These are phyloP conservation scores for Auriscalpium orientale DNA, from an alignment of 768 basidiomycete genomes.

Conservation along the genomic window DNA sequence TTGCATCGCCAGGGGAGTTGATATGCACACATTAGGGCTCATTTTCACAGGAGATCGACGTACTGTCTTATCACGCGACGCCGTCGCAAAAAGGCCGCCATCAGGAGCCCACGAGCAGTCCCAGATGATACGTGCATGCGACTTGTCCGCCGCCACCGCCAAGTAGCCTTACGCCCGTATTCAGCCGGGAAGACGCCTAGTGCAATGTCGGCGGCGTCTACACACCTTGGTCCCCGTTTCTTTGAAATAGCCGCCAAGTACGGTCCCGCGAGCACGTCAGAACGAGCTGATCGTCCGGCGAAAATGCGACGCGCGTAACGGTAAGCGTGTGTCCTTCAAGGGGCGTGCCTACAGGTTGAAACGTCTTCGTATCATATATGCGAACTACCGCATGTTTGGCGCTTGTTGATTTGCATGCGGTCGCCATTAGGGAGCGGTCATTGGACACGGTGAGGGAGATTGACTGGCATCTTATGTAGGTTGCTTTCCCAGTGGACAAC, in stretches of 20 bases:
- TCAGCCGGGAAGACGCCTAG: constrained; percentile 13
- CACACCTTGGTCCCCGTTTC: constrained; percentile 34
- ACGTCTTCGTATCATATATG: constrained; percentile 66
- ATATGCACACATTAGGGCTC: neutral
- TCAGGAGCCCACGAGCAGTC: constrained; percentile 84
- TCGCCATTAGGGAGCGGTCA: constrained; percentile 64
- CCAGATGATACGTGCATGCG: constrained; percentile 92
- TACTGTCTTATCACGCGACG: constrained; percentile 92
- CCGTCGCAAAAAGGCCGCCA: constrained; percentile 80
- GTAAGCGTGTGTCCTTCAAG: constrained; percentile 83
- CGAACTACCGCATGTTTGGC: constrained; percentile 87
- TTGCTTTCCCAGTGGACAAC: neutral
- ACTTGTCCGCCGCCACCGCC: constrained; percentile 65
- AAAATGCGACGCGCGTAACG: constrained; percentile 86
- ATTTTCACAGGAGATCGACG: constrained; percentile 12
- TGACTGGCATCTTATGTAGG: constrained; percentile 39
- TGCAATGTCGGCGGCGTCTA: neutral
- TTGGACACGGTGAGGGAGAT: constrained; percentile 75
- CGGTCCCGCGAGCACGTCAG: constrained; percentile 88
- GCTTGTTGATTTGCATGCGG: constrained; percentile 84
- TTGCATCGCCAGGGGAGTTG: neutral
- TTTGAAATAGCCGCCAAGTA: constrained; percentile 78
- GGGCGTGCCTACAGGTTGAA: constrained; percentile 62
- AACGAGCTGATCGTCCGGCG: constrained; percentile 70
- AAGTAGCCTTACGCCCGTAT: constrained; percentile 39